These are phyloP conservation scores for Exophiala spinifera DNA, from an alignment of 2,329 filamentous ascomycete species.

Conservation along the genomic window DNA sequence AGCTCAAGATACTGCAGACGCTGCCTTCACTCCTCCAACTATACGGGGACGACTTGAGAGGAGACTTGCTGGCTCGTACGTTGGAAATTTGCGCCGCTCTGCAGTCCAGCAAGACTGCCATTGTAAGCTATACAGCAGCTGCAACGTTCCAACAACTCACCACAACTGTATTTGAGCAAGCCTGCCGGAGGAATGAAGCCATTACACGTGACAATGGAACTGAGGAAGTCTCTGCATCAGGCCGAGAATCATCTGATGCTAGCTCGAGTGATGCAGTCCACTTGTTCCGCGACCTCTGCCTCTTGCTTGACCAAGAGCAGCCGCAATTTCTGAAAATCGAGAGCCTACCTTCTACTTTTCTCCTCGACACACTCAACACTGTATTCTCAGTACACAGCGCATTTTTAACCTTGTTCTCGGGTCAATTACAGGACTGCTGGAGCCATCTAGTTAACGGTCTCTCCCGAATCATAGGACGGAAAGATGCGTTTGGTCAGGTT, in stretches of 20 bases:
- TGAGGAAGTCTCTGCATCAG: slow-evolving; percentile 5
- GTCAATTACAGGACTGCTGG: slow-evolving; percentile 76
- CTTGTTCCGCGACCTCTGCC: slow-evolving; percentile 82
- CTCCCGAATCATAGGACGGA: slow-evolving; percentile 15
- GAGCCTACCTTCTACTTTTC: slow-evolving; percentile 74
- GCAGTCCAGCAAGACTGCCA: slow-evolving; percentile 85
- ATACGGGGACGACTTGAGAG: slow-evolving; percentile 76
- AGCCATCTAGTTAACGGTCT: slow-evolving; percentile 46
- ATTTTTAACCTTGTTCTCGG: slow-evolving; percentile 73
- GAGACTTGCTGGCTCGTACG: slow-evolving; percentile 74
- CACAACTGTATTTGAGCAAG: slow-evolving; percentile 89
- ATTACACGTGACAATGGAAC: slow-evolving; percentile 13
- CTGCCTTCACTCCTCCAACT: slow-evolving; percentile 87
- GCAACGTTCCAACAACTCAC: slow-evolving; percentile 95
- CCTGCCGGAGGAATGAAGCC: slow-evolving; percentile 38
- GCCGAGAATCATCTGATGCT: slow-evolving; percentile 4
- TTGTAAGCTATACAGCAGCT: slow-evolving; percentile 92
- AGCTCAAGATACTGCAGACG: slow-evolving; percentile 92
- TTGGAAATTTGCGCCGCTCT: slow-evolving; percentile 89
- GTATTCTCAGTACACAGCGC: slow-evolving; percentile 80
- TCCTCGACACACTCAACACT: slow-evolving; percentile 87
- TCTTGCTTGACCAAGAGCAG: slow-evolving; percentile 79
- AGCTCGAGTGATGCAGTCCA: slow-evolving; percentile 41
- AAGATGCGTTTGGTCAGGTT: slow-evolving; percentile 21
- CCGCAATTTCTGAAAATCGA: slow-evolving; percentile 79